Conservation (phyloP, 495 filamentous ascomycete species). For the Neurospora sp. region DNA sequence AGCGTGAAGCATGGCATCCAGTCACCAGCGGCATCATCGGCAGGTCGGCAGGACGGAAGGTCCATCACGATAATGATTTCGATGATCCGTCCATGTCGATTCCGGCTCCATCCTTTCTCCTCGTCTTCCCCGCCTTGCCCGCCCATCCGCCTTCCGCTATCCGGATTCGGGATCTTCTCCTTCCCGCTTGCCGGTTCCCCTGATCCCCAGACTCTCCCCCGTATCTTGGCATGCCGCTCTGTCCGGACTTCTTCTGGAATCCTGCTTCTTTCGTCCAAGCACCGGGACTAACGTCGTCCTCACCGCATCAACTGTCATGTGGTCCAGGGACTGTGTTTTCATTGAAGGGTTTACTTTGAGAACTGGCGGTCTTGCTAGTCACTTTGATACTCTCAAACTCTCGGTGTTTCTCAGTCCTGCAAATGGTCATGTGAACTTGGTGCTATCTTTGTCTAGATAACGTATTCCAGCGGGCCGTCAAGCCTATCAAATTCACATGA, state of each 20-base stretch:
- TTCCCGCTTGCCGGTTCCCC: neutral
- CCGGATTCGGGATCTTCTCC: neutral
- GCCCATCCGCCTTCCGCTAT: neutral
- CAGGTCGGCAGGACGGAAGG: neutral
- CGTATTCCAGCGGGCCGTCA: neutral
- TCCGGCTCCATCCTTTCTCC: neutral
- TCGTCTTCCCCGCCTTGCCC: neutral
- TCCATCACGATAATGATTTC: neutral
- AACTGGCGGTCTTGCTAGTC: neutral
- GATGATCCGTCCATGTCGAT: neutral
- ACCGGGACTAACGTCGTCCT: neutral
- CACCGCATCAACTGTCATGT: neutral
- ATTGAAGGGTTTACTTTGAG: neutral
- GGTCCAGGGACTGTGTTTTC: neutral
- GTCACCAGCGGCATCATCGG: neutral
- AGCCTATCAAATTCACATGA: neutral
- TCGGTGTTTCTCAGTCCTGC: neutral
- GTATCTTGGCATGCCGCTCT: neutral
- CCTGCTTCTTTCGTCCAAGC: neutral
- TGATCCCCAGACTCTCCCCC: neutral
- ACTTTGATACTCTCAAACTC: neutral
- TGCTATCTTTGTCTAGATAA: neutral
- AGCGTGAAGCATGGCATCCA: neutral
- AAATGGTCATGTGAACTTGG: neutral
- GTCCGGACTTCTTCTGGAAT: constrained; percentile 1